These are phyloP conservation scores for Fusarium udum DNA, from an alignment of 2,329 filamentous ascomycete genomes.

Conservation along the genomic window DNA sequence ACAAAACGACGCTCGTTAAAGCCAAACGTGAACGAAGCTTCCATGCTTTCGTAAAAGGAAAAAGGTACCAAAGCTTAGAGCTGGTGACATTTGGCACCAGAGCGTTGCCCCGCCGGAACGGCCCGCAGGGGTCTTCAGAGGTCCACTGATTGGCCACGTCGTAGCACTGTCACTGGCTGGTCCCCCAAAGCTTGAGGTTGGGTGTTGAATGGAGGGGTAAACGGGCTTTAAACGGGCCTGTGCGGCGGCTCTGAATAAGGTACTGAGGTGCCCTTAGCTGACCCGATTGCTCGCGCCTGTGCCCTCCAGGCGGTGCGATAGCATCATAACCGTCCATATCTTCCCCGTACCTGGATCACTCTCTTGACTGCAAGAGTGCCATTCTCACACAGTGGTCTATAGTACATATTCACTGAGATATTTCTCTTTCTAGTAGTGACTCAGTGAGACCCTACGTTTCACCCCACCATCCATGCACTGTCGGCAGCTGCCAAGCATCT, in stretches of 20 bases:
- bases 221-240: slow-evolving; percentile 8
- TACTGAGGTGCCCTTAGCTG: background rate
- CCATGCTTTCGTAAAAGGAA: background rate
- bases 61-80: background rate
- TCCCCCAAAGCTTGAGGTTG: slow-evolving; percentile 14
- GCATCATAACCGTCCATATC: slow-evolving; percentile 1
- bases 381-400: background rate
- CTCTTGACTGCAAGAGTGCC: background rate
- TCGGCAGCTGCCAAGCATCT: slow-evolving; percentile 25
- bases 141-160: slow-evolving; percentile 24
- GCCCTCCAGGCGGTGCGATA: background rate
- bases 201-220: slow-evolving; percentile 26
- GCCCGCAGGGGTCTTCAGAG: slow-evolving; percentile 29
- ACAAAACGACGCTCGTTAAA: background rate
- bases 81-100: slow-evolving; percentile 9
- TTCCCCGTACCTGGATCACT: background rate
- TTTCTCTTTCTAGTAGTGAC: slow-evolving; percentile 19
- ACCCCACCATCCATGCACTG: slow-evolving; percentile 23
- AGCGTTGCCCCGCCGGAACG: slow-evolving; percentile 37
- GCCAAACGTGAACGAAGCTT: background rate
- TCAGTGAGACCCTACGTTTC: slow-evolving; percentile 14
- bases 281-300: background rate
- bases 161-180: slow-evolving; percentile 10
- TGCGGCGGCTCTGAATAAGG: slow-evolving; percentile 10
- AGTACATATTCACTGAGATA: background rate